Evolutionary conservation across 306 rosid species (phyloP), one percentile per base, ranked within the genome.

Genomic region (Alnus rubra): DNA sequence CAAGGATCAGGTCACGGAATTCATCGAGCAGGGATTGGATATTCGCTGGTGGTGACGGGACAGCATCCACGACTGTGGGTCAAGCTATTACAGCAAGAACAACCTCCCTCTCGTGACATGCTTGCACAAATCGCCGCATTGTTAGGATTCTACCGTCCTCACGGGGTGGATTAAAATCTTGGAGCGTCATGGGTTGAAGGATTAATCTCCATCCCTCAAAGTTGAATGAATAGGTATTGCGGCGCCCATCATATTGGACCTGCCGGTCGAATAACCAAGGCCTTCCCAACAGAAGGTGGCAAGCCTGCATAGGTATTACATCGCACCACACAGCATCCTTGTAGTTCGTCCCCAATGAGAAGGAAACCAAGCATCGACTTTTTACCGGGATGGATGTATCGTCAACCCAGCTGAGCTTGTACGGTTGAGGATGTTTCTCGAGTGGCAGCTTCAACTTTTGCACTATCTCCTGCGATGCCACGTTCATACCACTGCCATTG

Each of bases 1-100:
- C 49, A 1, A 39, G 64, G 0, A 4, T 14, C 1, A 51, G 0
- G 39, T 37, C 2, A 1, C 3, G 2, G 39, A 37, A 37, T 4
- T 37, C 39, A 37, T 37, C 39, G 2, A 13, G 2, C 18, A 2
- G 4, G 3, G 2, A 0, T 1, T 3, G n/a, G 1, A 51, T 13
- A 2, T 51, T 12, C 0, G 2, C 18, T 51, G 3, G 15, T 0
- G 2, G n/a, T 3, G 13, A 2, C 2, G 3, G 0, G 3, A 3
- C 0, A 12, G 13, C 3, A 2, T 51, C 55, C 2, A 4, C 4
- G 4, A 4, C 4, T 37, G 39, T 37, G 3, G 39, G 39, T 1
- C 18, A 2, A 0, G 16, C 0, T 1, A 51, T 51, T 0, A 13
- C 1, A 11, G 3, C 14, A 12, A 51, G 1, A 1, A 51, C 13